Base-by-base conservation (phyloP, 2,329 filamentous ascomycete species). In the Aspergillus sp. region DNA sequence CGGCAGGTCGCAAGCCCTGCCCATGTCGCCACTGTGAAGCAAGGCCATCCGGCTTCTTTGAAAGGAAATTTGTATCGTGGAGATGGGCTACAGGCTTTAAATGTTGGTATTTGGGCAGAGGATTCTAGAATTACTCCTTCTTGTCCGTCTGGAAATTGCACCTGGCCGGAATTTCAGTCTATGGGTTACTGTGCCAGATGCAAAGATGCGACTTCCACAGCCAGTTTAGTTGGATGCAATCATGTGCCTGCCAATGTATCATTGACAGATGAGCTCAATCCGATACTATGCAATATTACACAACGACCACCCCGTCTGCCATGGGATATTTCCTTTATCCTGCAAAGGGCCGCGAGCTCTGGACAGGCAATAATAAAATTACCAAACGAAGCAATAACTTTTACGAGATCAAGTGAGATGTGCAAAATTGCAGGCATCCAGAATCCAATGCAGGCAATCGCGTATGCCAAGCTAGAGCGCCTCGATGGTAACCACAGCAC, bases 111-210 rank as follows among this genome's bases (percentile, higher is more conserved):
- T 27, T 46, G 40, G 30, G 35, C 39, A 27, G 30, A 42, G 8
- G 29, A 41, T 12, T 42, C 28, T n/a, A 19, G 9, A 3, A 29
- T 46, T 1, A 47, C 40, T 19, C 43, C 41, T 19, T 41, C 26
- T 10, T 49, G 47, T 29, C 19, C 47, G 1, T 43, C 47, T 10
- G 44, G 44, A 7, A 49, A 49, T 27, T 49, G 47, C 26, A 46
- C 47, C 7, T 49, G 43, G 41, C 10, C 28, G 4, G 9, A 28
- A 27, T 48, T 48, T 27, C 27, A 19, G 12, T 48, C 47, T 4
- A 9, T 40, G n/a, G 47, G 34, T 2, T 29, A n/a, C 26, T 46
- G 33, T 26, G 43, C 40, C 29, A 35, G 39, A 43, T 46, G 45
- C 12, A 40, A 19, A 29, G 40, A 46, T 39, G 19, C 43, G n/a